Evolutionary conservation across 306 rosid species (phyloP).

Genomic region (Benincasa hispida): DNA sequence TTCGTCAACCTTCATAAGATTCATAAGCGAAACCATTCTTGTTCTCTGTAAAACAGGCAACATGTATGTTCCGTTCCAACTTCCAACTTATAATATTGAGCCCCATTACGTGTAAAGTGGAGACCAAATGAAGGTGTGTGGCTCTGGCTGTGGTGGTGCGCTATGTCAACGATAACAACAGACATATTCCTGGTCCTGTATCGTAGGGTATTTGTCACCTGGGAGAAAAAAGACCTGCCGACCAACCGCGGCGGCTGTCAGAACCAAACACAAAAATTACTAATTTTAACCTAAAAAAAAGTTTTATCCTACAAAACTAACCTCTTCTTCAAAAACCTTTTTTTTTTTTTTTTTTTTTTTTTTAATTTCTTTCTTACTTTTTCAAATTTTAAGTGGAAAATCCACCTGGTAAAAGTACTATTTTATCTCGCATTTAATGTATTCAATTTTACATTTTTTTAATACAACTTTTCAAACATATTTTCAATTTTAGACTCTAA

Average conservation of each 20-base stretch:
- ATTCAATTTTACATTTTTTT: too few species aligned
- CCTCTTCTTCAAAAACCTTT: too few species aligned
- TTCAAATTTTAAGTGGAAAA: too few species aligned
- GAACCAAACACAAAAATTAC: not conserved
- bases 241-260: not conserved
- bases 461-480: too few species aligned
- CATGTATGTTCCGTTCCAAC: not conserved
- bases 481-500: too few species aligned
- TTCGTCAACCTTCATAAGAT: not conserved
- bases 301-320: too few species aligned
- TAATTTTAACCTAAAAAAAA: too few species aligned
- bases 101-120: not conserved
- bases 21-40: not conserved
- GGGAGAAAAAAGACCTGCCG: not conserved
- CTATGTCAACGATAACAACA: too few species aligned
- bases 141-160: not conserved
- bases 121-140: not conserved
- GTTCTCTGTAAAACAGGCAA: not conserved
- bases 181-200: not conserved
- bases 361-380: too few species aligned
- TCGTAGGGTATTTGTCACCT: not conserved
- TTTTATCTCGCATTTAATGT: too few species aligned
- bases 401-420: too few species aligned
- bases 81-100: not conserved
- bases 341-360: too few species aligned